Evolutionary conservation across 2,329 filamentous ascomycete species (phyloP).

Genomic region (Lithohypha guttulata): DNA sequence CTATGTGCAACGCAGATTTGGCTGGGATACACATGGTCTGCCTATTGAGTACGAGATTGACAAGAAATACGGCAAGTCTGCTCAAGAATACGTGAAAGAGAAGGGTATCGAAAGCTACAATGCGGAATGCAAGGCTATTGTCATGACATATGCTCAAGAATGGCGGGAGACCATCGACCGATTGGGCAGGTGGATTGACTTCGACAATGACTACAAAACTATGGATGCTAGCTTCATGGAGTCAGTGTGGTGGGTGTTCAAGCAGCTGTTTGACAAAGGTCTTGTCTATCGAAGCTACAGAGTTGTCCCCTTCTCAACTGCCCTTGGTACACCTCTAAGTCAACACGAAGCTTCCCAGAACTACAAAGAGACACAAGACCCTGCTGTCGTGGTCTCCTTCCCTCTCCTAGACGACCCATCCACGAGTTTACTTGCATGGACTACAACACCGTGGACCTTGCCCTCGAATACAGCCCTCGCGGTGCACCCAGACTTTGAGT

Average conservation of each 20-base stretch:
- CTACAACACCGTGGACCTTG: conserved; percentile 71
- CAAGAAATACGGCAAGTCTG: conserved; percentile 76
- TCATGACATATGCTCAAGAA: conserved; percentile 73
- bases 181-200: conserved; percentile 82
- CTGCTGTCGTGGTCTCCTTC: conserved; percentile 72
- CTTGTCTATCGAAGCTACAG: conserved; percentile 74
- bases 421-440: conserved; percentile 68
- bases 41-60: conserved; percentile 91
- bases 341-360: conserved; percentile 87
- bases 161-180: conserved; percentile 76
- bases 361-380: conserved; percentile 78
- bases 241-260: conserved; percentile 86
- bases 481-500: conserved; percentile 66
- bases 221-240: conserved; percentile 89
- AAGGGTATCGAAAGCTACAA: conserved; percentile 79
- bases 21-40: conserved; percentile 82
- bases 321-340: conserved; percentile 68
- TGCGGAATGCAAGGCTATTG: conserved; percentile 71
- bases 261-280: conserved; percentile 73
- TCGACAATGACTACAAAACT: conserved; percentile 90
- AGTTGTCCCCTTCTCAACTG: conserved; percentile 84
- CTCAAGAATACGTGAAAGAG: conserved; percentile 71
- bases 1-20: conserved; percentile 76
- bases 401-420: conserved; percentile 63
- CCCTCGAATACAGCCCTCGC: conserved; percentile 65